Base-by-base conservation (phyloP, 169 alveolate species). In the Plasmodium fragile region DNA sequence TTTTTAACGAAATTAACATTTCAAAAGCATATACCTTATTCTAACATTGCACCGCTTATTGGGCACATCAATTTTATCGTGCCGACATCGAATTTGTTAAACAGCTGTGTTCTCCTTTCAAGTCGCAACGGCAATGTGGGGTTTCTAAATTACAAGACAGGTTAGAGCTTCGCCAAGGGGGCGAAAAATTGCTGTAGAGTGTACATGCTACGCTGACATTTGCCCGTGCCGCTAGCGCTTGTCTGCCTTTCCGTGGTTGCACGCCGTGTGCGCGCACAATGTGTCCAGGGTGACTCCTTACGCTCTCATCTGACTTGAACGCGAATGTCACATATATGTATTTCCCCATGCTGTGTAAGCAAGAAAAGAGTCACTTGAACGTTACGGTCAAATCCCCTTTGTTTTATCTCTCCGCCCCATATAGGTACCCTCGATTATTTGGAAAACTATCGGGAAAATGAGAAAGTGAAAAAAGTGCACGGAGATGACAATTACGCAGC, bases 41-140 rank as follows among this genome's bases (percentile, higher is more conserved):
- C 94, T 22, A 89, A 78, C 41, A 72, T 72, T 78, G 80, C 90
- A 59, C 18, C 85, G 25, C 45, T 89, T 78, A 79, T 89, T 22
- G 94, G 94, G 30, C 94, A 89, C 75, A 25, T 89, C 45, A 89
- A 89, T 89, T 78, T 30, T n/a, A 79, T 89, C n/a, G 36, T 89
- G 28, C 94, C 94, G 39, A 79, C 49, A 78, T 78, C 41, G 49
- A 89, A 89, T 78, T 41, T 59, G 71, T 16, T 78, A 59, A 79
- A 69, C 43, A 79, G 81, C 52, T 43, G 10, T 59, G 82, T 89
- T 59, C 83, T 89, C 22, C 78, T 89, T 65, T 89, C 94, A 65
- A 89, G 94, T 78, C 22, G 28, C 52, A 79, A 78, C 81, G 89
- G 94, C 34, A 79, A 59, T 79, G 81, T 89, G 53, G 94, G 90